phyloP scores from a whole-genome alignment of 495 filamentous ascomycete species.

The Trichoderma orchidacearum region DNA sequence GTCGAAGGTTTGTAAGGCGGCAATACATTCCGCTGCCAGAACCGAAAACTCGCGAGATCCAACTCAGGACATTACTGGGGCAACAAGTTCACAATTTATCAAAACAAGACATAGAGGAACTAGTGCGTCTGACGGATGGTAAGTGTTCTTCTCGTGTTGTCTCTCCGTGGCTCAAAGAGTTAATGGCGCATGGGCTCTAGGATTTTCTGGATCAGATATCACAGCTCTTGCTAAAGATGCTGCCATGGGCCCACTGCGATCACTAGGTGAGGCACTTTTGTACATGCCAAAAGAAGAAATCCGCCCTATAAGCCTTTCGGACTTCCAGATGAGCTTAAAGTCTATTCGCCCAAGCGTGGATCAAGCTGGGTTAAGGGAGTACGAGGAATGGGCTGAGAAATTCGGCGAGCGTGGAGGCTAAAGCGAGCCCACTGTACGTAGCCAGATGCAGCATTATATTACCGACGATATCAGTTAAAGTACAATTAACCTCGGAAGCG shows the following conservation, averaged over 20 bases:
- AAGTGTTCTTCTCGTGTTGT: slow-evolving; percentile 11
- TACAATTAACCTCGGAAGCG: too few relatives aligned
- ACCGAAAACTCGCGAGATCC: slow-evolving; percentile 58
- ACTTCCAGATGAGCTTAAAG: slow-evolving; percentile 74
- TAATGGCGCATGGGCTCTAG: slow-evolving; percentile 29
- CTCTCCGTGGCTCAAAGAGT: slow-evolving; percentile 2
- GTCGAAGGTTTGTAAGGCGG: slow-evolving; percentile 78
- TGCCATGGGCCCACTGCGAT: slow-evolving; percentile 91
- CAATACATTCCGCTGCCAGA: slow-evolving; percentile 97
- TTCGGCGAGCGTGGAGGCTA: slow-evolving; percentile 86
- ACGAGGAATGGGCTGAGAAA: slow-evolving; percentile 87
- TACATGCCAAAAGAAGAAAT: slow-evolving; percentile 91
- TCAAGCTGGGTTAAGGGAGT: slow-evolving; percentile 65
- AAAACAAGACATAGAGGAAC: slow-evolving; percentile 54
- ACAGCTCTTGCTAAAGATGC: slow-evolving; percentile 96
- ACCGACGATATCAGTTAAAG: too few relatives aligned
- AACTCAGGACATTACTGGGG: slow-evolving; percentile 63
- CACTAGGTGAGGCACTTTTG: slow-evolving; percentile 78
- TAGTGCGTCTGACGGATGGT: slow-evolving; percentile 86
- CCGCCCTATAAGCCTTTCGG: slow-evolving; percentile 64
- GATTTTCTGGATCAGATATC: slow-evolving; percentile 94
- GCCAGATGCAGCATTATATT: not conserved
- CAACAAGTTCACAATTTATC: slow-evolving; percentile 79
- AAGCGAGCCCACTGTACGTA: slow-evolving; percentile 6
- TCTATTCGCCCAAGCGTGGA: slow-evolving; percentile 90